Base-by-base conservation (phyloP, 2,329 filamentous ascomycete species). In the Alternaria tenuissima region DNA sequence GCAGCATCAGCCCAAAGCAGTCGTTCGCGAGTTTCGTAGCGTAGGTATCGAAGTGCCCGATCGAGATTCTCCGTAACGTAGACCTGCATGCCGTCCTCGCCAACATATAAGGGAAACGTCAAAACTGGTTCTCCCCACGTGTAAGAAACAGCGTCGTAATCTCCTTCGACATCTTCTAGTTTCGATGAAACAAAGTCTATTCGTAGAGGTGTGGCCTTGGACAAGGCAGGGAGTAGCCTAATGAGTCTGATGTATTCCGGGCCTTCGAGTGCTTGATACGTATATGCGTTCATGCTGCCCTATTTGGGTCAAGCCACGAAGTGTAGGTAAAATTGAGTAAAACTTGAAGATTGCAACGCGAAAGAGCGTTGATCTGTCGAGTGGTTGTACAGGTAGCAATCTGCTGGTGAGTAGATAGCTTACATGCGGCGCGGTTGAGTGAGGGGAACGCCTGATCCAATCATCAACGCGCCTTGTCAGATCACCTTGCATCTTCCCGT, bases 81-180 rank as follows among this genome's bases (percentile, higher is more conserved):
- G 0, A 48, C 7, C 1, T 36, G 46, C 0, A 47, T 30, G 5
- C 48, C 32, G 14, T 63, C 20, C 7, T n/a, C 36, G 24, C 24
- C 24, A 12, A 26, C 2, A 6, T 39, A 42, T 0, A 64, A 9
- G 5, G 57, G 48, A n/a, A 47, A 51, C 0, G 22, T 7, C 0
- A 63, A 24, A 0, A 30, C 26, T 0, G 55, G 51, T 7, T 54
- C 18, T 0, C 62, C 62, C 64, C 62, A 67, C 4, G 59, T 59
- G n/a, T 65, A 67, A 0, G 58, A 67, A 2, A 69, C 24, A 0
- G 66, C 64, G 2, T 69, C 62, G 18, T 63, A 67, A 0, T 9
- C 8, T 1, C 34, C 32, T 26, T 39, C 8, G 3, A 36, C 2
- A 1, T 52, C 18, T 1, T n/a, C 16, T 0, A 28, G 16, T 4